phyloP scores from a whole-genome alignment of 768 basidiomycete genomes.

The Gyrodon lividus region DNA sequence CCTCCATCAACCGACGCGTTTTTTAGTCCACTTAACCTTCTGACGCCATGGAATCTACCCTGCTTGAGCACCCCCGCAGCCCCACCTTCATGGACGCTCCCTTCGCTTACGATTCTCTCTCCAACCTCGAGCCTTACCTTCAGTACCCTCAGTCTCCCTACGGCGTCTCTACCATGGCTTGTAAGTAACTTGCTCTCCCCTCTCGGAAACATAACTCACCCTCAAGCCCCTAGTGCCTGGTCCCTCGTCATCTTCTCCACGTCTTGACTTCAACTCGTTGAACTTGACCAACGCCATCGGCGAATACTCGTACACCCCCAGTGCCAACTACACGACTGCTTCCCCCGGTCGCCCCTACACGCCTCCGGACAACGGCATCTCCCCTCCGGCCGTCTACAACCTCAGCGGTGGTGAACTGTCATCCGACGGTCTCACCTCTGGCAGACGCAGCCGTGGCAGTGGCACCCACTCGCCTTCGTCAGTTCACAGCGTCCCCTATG shows the following conservation, averaged over 20 bases:
- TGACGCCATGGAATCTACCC: slow-evolving; percentile 46
- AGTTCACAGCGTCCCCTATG: slow-evolving; percentile 49
- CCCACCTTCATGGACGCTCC: slow-evolving; percentile 50
- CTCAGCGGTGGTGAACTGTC: slow-evolving; percentile 69
- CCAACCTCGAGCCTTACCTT: slow-evolving; percentile 55
- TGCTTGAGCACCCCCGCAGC: slow-evolving; percentile 51
- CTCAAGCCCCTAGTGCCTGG: slow-evolving; percentile 44
- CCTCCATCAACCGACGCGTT: slow-evolving; percentile 12
- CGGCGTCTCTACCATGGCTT: slow-evolving; percentile 56
- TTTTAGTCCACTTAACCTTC: slow-evolving; percentile 6
- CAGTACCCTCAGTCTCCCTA: slow-evolving; percentile 69
- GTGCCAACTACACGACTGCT: slow-evolving; percentile 51
- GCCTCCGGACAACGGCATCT: slow-evolving; percentile 65
- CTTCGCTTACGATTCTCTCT: slow-evolving; percentile 46
- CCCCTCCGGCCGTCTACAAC: slow-evolving; percentile 71
- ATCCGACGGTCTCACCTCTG: slow-evolving; percentile 67
- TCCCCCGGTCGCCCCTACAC: slow-evolving; percentile 64
- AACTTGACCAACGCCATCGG: slow-evolving; percentile 54
- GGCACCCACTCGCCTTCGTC: slow-evolving; percentile 54
- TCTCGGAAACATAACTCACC: slow-evolving; percentile 7
- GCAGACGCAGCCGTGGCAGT: slow-evolving; percentile 68
- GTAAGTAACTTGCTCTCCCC: slow-evolving; percentile 41
- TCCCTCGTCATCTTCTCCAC: slow-evolving; percentile 51
- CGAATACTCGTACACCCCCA: slow-evolving; percentile 59
- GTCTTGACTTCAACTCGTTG: slow-evolving; percentile 61